Conservation (phyloP, 306 rosid species). For the Vigna angularis region DNA sequence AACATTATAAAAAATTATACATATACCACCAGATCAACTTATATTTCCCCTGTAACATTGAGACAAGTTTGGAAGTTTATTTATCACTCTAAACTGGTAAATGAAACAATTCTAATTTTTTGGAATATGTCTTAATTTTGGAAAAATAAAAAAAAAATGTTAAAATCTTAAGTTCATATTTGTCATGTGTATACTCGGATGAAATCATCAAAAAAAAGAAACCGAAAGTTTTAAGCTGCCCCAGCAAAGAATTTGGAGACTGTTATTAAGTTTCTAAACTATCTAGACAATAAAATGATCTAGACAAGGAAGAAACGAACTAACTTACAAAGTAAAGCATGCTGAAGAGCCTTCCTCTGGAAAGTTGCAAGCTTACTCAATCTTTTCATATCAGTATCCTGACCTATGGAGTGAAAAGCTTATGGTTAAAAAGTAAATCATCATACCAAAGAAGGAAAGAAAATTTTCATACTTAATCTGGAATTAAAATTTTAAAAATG, state of each 20-base stretch:
- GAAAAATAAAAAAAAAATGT: too few species aligned
- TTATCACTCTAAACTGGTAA: too few species aligned
- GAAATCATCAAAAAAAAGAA: too few species aligned
- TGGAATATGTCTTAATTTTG: too few species aligned
- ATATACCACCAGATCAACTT: too few species aligned
- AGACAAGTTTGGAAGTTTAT: too few species aligned
- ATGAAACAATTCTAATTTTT: too few species aligned
- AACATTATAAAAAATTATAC: too few species aligned
- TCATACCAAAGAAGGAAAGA: too few species aligned
- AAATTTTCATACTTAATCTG: background rate
- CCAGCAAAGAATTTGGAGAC: slow-evolving; percentile 1
- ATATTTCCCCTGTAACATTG: too few species aligned
- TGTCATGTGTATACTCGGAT: background rate
- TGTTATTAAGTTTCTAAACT: background rate
- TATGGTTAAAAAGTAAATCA: background rate
- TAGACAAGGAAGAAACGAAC: background rate
- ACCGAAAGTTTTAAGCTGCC: background rate
- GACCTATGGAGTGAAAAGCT: slow-evolving; percentile 45
- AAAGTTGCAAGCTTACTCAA: slow-evolving; percentile 87
- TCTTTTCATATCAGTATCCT: slow-evolving; percentile 60
- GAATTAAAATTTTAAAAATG: background rate
- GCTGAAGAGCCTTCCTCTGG: slow-evolving; percentile 83
- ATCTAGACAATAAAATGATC: background rate
- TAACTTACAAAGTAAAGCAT: slow-evolving; percentile 78
- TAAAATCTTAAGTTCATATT: background rate